phyloP scores from a whole-genome alignment of 139 green algal species.

The Gonium pectorale region DNA sequence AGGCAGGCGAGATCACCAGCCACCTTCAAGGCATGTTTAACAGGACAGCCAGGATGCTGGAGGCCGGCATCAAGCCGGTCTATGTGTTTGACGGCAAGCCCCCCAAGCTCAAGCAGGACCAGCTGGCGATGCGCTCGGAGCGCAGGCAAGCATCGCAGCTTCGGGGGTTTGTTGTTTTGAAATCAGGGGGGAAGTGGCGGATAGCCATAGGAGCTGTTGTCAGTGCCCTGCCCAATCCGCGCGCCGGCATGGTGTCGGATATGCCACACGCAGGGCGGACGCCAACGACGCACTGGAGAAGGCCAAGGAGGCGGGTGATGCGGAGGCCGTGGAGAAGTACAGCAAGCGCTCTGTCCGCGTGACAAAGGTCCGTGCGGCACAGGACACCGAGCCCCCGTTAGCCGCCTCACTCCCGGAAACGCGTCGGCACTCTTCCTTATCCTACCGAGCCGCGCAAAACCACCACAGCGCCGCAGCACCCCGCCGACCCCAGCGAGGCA shows the following conservation, averaged over 20 bases:
- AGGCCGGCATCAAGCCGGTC: slow-evolving; percentile 94
- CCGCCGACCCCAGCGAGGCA: no score
- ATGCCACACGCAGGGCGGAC: slow-evolving; percentile 51
- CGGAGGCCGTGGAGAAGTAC: slow-evolving; percentile 95
- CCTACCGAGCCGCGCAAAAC: no score
- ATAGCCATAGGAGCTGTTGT: no score
- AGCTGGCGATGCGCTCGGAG: slow-evolving; percentile 72
- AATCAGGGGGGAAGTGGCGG: no score
- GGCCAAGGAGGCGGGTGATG: slow-evolving; percentile 85
- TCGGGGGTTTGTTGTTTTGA: no score
- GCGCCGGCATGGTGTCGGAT: no score
- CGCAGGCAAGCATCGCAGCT: no score
- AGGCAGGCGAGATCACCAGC: slow-evolving; percentile 95
- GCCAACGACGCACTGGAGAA: slow-evolving; percentile 69
- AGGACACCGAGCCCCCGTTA: no score
- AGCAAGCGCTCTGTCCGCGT: slow-evolving; percentile 91
- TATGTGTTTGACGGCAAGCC: slow-evolving; percentile 99
- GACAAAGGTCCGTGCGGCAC: slow-evolving; percentile 47
- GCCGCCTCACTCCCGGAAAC: no score
- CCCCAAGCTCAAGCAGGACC: slow-evolving; percentile 91
- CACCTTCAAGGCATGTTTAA: slow-evolving; percentile 96
- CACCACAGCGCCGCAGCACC: no score
- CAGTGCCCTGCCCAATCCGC: no score
- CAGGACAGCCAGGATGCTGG: slow-evolving; percentile 93
- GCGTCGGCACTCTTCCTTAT: no score